A percentile compares a stretch with the other conserved stretches of the same genome.
Conservation (phyloP, 2,329 filamentous ascomycete genomes). For the Phaeosphaeria sp. region DNA sequence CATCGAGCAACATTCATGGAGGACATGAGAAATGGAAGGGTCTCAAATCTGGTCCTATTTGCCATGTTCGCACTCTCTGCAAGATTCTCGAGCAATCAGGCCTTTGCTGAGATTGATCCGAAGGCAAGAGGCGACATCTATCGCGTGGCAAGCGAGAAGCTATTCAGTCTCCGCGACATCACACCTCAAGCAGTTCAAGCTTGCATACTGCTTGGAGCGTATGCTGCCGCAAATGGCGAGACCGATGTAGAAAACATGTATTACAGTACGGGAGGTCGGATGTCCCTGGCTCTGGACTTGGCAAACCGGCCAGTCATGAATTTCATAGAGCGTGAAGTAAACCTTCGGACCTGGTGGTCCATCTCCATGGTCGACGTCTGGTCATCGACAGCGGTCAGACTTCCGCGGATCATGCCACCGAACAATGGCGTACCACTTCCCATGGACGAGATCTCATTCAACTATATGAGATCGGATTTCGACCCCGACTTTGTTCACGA, state of each 20-base stretch:
- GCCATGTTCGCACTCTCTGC: slow-evolving; percentile 29
- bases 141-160: slow-evolving; percentile 20
- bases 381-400: slow-evolving; percentile 30
- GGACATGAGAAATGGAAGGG: slow-evolving; percentile 20
- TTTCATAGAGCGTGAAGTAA: slow-evolving; percentile 29
- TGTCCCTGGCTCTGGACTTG: slow-evolving; percentile 28
- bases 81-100: slow-evolving; percentile 23
- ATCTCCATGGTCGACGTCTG: slow-evolving; percentile 36
- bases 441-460: slow-evolving; percentile 31
- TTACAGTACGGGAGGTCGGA: slow-evolving; percentile 29
- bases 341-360: slow-evolving; percentile 34
- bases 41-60: slow-evolving; percentile 24
- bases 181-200: slow-evolving; percentile 24
- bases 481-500: slow-evolving; percentile 15
- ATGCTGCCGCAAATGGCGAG: slow-evolving; percentile 30
- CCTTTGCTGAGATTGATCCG: slow-evolving; percentile 20
- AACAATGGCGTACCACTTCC: slow-evolving; percentile 24
- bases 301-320: slow-evolving; percentile 25
- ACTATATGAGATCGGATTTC: slow-evolving; percentile 21
- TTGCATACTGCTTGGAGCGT: slow-evolving; percentile 28
- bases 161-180: slow-evolving; percentile 27
- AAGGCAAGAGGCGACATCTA: slow-evolving; percentile 26
- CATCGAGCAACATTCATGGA: slow-evolving; percentile 27
- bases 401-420: slow-evolving; percentile 31
- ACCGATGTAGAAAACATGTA: slow-evolving; percentile 33